Evolutionary conservation across 2,329 filamentous ascomycete species (phyloP), one percentile per base, ranked within the genome.

Genomic region (Xylariaceae sp.): DNA sequence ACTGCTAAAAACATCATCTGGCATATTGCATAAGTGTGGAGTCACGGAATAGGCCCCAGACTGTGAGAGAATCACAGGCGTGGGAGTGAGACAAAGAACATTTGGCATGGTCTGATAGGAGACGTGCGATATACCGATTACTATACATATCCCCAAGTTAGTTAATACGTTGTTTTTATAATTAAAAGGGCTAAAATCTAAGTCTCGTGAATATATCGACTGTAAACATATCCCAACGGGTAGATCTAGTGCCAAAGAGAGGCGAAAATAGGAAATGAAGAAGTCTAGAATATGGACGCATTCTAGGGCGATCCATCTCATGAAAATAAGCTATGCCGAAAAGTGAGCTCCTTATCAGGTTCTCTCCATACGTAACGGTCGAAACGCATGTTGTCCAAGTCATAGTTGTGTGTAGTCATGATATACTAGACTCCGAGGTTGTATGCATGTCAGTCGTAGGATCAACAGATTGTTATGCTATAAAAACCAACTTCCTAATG

Each of bases 261-360:
- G 23, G 23, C 23, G 4, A 9, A 26, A 26, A 26, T 4, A 9
- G 23, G 9, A 26, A 26, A 26, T 4, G 23, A 9, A 9, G 23
- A 26, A 26, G 23, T 26, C 23, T 9, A 9, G 9, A 26, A 26
- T 16, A 14, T 10, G 32, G 6, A 37, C 32, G 70, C 69, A 71
- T 71, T 21, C 73, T 73, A 3, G 74, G 2, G 0, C 73, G 65
- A 50, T 75, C 75, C 72, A 75, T 74, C 51, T 75, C 73, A 16
- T 56, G 62, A 12, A 75, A 57, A 1, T 64, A 65, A 1, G 59
- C 62, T 18, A 54, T 55, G 1, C 73, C 73, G 2, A 71, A 57
- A 6, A 60, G 61, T 0, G 65, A 72, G 55, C 0, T 69, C 70
- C 0, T 40, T 21, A 40, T 71, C 67, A 1, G 50, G 37, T 2